phyloP scores from a whole-genome alignment of 2,329 filamentous ascomycete species.

The Fusarium sp. region DNA sequence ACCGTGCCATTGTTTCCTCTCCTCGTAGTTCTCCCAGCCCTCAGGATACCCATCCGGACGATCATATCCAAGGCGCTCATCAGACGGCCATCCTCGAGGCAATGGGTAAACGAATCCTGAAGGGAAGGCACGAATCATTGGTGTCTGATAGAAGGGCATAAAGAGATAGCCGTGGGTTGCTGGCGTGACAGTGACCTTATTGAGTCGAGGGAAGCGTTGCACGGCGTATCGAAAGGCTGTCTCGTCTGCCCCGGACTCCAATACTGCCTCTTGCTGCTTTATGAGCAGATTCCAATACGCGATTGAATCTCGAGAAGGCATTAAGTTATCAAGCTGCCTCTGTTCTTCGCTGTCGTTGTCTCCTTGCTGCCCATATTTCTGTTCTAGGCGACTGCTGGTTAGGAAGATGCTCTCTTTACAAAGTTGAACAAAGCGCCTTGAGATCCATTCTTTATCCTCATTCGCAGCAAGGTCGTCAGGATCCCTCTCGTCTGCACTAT shows the following conservation, averaged over 20 bases:
- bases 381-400: neutral
- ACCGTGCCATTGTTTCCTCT: constrained; percentile 8
- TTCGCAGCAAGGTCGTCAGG: neutral
- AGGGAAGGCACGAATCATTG: constrained; percentile 20
- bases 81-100: neutral
- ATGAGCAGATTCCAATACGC: neutral
- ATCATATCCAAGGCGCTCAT: neutral
- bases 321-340: neutral
- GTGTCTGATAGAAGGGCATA: constrained; percentile 5
- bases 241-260: neutral
- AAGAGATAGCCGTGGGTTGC: neutral
- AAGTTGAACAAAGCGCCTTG: neutral
- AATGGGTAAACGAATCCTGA: neutral
- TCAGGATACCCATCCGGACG: neutral
- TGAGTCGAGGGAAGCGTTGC: neutral
- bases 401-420: neutral
- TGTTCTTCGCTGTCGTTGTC: neutral
- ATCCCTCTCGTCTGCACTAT: neutral
- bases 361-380: neutral
- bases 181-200: neutral
- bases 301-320: constrained; percentile 1
- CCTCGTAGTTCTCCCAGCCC: neutral
- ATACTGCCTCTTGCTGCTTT: neutral
- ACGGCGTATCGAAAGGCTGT: constrained; percentile 10
- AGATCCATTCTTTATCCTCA: neutral